Base-by-base conservation (phyloP, 306 rosid genomes). In the Canavalia gladiata region DNA sequence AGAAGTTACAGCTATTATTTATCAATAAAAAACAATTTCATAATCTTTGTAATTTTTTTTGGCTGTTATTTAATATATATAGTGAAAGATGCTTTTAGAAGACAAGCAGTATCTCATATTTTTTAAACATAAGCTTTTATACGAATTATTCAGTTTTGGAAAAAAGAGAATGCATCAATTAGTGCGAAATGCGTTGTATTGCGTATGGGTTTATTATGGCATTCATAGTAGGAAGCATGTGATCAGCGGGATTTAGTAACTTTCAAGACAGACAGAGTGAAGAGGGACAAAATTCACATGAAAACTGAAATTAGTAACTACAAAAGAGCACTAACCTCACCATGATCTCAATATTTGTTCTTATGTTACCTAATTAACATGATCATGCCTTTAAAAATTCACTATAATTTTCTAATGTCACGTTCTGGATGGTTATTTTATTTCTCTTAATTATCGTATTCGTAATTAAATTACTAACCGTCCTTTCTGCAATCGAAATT, bases 161-260 rank as follows among this genome's bases (percentile, higher is more conserved):
- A 46, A 4, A 34, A n/a, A 5, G 5, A n/a, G 64, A 41, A 62
- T 9, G 3, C 39, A 67, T 54, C 28, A 45, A 45, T 78, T 28
- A 63, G 49, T 63, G 54, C 75, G 2, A 77, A 77, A 60, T 77
- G 79, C 74, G 67, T 45, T 72, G 77, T 70, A 76, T 67, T 76
- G 51, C 65, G 7, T 74, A 75, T 68, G 49, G 43, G 51, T 52
- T 59, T 31, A 46, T 65, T 41, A 25, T 37, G 41, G 13, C 4
- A 80, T 80, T 59, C 35, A 35, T 54, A 9, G 77, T 54, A 37
- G 37, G 29, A 3, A 7, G 66, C 77, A 54, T 54, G 77, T 72
- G 35, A 39, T 57, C 34, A 18, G 2, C 46, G 4, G 52, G 25
- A 13, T 11, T 60, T 46, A 68, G n/a, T 72, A 12, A 64, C 39